A percentile compares a stretch with the other conserved stretches of the same genome.
phyloP scores from a whole-genome alignment of 1,284 basidiomycete species.

The Golubevia pallescens region DNA sequence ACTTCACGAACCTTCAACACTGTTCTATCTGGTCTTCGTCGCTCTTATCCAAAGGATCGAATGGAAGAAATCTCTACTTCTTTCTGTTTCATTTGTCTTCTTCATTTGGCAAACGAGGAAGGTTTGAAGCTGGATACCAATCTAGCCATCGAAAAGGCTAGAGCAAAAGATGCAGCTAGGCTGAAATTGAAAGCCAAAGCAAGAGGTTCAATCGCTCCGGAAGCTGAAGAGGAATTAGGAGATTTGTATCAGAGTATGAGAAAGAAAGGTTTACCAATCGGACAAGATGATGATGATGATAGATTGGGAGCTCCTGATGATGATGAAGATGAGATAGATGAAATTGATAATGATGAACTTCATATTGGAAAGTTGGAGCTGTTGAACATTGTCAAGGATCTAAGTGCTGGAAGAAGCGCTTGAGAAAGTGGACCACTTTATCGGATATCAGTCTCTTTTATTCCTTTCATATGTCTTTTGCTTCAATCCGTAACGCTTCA shows the following conservation, averaged over 20 bases:
- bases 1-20: constrained; percentile 70
- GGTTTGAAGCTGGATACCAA: constrained; percentile 20
- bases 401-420: constrained; percentile 40
- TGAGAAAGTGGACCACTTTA: too few species aligned
- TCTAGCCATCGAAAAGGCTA: too few species aligned
- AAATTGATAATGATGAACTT: constrained; percentile 29
- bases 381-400: constrained; percentile 47
- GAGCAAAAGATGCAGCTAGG: too few species aligned
- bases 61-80: constrained; percentile 98
- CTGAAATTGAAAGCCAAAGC: too few species aligned
- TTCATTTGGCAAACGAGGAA: constrained; percentile 63
- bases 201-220: too few species aligned
- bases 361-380: constrained; percentile 32
- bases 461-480: too few species aligned
- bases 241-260: too few species aligned
- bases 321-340: constrained; percentile 23
- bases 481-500: too few species aligned
- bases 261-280: not conserved
- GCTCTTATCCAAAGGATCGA: constrained; percentile 85
- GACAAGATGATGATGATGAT: constrained; percentile 16
- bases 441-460: too few species aligned
- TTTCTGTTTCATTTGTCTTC: constrained; percentile 86
- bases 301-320: too few species aligned
- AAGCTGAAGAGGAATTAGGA: too few species aligned
- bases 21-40: constrained; percentile 81